phyloP scores from a whole-genome alignment of 768 basidiomycete species.

The Lyophyllum semitale region DNA sequence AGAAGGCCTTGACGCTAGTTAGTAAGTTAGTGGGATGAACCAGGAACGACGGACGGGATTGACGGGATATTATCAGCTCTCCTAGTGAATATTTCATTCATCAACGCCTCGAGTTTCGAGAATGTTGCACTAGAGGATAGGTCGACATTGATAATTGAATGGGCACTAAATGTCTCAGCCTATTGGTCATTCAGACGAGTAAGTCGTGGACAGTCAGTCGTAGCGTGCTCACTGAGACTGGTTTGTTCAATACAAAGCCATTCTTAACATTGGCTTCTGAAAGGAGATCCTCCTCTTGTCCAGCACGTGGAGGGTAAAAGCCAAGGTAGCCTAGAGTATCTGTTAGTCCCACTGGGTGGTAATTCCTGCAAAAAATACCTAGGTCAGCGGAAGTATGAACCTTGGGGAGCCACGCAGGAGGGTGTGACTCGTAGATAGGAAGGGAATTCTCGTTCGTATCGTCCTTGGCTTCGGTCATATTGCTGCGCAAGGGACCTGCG shows the following conservation, averaged over 20 bases:
- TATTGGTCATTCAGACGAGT: constrained; percentile 22
- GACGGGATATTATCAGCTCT: constrained; percentile 55
- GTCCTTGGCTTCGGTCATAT: constrained; percentile 39
- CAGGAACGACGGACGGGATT: constrained; percentile 57
- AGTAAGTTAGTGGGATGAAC: background rate
- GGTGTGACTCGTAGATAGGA: constrained; percentile 64
- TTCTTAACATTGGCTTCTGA: constrained; percentile 65
- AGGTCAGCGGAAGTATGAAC: constrained; percentile 69
- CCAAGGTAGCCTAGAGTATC: constrained; percentile 65
- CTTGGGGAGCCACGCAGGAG: constrained; percentile 74
- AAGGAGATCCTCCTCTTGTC: constrained; percentile 75
- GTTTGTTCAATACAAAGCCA: constrained; percentile 56
- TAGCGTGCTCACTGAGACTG: constrained; percentile 55
- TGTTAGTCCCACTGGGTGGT: background rate
- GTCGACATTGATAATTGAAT: constrained; percentile 50
- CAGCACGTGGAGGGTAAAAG: constrained; percentile 73
- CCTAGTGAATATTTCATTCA: constrained; percentile 74
- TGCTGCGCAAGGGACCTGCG: constrained; percentile 5
- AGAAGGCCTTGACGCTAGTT: constrained; percentile 44
- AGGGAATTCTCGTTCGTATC: constrained; percentile 29
- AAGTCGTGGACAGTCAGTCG: background rate
- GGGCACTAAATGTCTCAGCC: constrained; percentile 68
- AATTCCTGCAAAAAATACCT: constrained; percentile 36
- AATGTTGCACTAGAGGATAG: constrained; percentile 55
- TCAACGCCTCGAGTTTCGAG: constrained; percentile 66